phyloP scores from a whole-genome alignment of 2,329 filamentous ascomycete genomes.

The Fusarium sacchari region DNA sequence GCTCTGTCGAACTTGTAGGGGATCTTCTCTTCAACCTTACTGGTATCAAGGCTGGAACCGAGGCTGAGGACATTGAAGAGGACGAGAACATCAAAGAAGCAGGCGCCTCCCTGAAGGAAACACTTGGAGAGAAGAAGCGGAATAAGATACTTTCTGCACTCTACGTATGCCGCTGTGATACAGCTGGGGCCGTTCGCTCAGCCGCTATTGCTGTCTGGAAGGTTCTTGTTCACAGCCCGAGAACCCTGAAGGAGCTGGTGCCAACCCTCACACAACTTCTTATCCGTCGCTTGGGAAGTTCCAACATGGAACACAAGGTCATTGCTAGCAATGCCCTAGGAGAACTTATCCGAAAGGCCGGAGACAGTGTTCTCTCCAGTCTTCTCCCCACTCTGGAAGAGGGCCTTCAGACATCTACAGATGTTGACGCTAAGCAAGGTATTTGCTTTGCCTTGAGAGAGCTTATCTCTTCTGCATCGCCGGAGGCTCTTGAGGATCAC shows the following conservation, averaged over 20 bases:
- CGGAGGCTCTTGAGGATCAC: constrained; percentile 90
- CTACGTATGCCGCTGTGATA: constrained; percentile 98
- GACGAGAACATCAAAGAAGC: constrained; percentile 86
- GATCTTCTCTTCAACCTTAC: constrained; percentile 98
- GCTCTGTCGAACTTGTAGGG: constrained; percentile 96
- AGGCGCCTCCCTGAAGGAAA: constrained; percentile 90
- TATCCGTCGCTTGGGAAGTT: constrained; percentile 91
- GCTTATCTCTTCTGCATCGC: constrained; percentile 87
- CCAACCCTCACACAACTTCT: constrained; percentile 95
- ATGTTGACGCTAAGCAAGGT: constrained; percentile 93
- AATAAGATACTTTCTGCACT: constrained; percentile 97
- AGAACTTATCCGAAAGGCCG: constrained; percentile 95
- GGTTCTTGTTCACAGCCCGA: constrained; percentile 89
- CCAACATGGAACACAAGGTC: constrained; percentile 98
- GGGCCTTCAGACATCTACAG: constrained; percentile 85
- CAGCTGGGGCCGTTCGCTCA: constrained; percentile 86
- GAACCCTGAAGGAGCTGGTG: constrained; percentile 92
- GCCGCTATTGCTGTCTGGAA: constrained; percentile 97
- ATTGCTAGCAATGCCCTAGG: constrained; percentile 97
- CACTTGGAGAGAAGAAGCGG: constrained; percentile 93
- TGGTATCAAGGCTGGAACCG: constrained; percentile 83
- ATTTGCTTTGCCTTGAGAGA: constrained; percentile 97
- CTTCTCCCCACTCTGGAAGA: constrained; percentile 92
- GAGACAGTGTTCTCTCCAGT: constrained; percentile 89
- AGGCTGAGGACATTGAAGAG: constrained; percentile 81